Base-by-base conservation (phyloP, 306 rosid genomes). In the Malus sylvestris region DNA sequence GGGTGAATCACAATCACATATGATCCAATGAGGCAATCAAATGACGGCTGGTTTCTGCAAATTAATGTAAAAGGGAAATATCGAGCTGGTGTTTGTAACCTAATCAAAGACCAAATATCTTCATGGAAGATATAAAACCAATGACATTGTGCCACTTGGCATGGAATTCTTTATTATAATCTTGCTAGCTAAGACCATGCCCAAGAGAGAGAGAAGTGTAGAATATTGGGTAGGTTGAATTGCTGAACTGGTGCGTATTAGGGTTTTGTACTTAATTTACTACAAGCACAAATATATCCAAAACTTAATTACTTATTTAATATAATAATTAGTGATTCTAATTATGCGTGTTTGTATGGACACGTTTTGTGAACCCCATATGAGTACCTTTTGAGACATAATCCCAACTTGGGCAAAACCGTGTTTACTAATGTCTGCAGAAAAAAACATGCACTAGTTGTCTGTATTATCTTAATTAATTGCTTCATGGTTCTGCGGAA, bases 161-260 rank as follows among this genome's bases (percentile, higher is more conserved):
- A 1, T 45, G 82, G 55, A 84, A 16, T 58, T 74, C 68, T 76
- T 61, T 84, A 76, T 55, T 73, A 30, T 84, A 73, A 80, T 81
- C 70, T 78, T 73, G 88, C 82, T 38, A 78, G 55, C 27, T 25
- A 58, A 59, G 80, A 85, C 81, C 75, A 78, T 79, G 88, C 66
- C 73, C 64, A 67, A 74, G 73, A 79, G 5, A 30, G 58, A 57
- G 61, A n/a, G 27, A 1, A 5, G 4, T 27, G 38, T 61, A 79
- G 86, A 91, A 89, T 91, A 91, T 82, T 86, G 79, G 81, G 93
- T 82, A 52, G 95, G 95, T 89, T 68, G 75, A 73, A 73, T 49
- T 49, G 55, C 55, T 49, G 55, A 49, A 49, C 55, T 4, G 55
- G 55, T 49, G 6, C 55, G 55, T 49, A 49, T 49, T 49, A 49